Base-by-base conservation (phyloP, 139 green algal genomes). In the Chlamydomonas sphaeroides region DNA sequence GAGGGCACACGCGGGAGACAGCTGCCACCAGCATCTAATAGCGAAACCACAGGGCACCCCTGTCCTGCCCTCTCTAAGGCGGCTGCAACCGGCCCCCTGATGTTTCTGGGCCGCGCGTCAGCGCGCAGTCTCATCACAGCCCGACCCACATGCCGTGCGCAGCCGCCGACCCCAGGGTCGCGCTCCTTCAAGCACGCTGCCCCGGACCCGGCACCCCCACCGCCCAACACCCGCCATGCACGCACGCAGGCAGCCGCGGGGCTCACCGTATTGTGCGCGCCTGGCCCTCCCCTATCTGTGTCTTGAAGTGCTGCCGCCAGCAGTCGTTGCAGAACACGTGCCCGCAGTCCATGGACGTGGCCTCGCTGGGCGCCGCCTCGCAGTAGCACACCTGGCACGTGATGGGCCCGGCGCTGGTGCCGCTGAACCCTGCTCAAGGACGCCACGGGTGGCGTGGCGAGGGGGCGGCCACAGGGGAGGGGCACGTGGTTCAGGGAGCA, bases 261-360 rank as follows among this genome's bases (percentile, higher is more conserved):
- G 73, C 78, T 79, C 67, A 89, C 85, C 73, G 76, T 41, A 83
- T 74, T 8, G 62, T 78, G 21, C 82, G 59, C 32, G 82, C 82
- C 26, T 83, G 78, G 21, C 72, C 82, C 7, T 87, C 82, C 11
- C 28, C 39, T 33, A 87, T 83, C 66, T 94, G 88, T 5, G 94
- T 90, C 23, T 86, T 65, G 53, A 95, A 78, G 86, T 98, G 93
- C 66, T 90, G 79, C n/a, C 53, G 84, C 95, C 95, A 98, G 90
- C 95, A 98, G 25, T 88, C 81, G 51, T 96, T 94, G 92, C 95
- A 98, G 87, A 96, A 98, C 5, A 65, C 85, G 85, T 98, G 95
- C 1, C 93, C 92, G 79, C 95, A 98, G 65, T 91, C 88, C 91
- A 98, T 98, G 65, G 77, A 84, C 0, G 86, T 92, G n/a, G 85